These are phyloP conservation scores for Sclerotinia minor DNA, from an alignment of 2,329 filamentous ascomycete genomes.

Conservation along the genomic window DNA sequence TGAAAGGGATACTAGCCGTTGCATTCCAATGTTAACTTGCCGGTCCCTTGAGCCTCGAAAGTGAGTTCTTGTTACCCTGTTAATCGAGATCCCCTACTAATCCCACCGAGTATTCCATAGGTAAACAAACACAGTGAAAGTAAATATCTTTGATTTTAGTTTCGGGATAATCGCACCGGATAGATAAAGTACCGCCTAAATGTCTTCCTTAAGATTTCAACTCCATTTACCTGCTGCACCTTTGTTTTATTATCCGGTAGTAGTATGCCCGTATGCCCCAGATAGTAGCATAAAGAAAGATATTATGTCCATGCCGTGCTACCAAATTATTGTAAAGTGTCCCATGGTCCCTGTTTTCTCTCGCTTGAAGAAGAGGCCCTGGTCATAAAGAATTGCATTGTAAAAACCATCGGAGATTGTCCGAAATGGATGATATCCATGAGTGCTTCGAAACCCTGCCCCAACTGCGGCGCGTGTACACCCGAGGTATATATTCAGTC, in stretches of 20 bases:
- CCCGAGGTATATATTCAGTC: neutral
- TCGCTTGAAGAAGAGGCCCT: conserved; percentile 1
- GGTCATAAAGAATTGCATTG: conserved; percentile 1
- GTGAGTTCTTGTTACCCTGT: neutral
- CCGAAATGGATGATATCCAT: neutral
- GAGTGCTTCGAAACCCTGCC: neutral
- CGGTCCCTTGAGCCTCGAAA: neutral
- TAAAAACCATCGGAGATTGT: neutral
- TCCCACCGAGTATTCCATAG: neutral
- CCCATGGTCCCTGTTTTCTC: conserved; percentile 1
- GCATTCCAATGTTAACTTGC: neutral
- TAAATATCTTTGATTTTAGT: conserved; percentile 18
- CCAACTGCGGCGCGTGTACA: neutral
- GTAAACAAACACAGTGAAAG: conserved; percentile 1
- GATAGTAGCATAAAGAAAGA: conserved; percentile 18
- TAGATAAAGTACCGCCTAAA: conserved; percentile 19
- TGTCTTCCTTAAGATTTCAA: conserved; percentile 4
- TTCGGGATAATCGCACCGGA: conserved; percentile 6
- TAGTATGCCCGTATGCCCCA: conserved; percentile 14
- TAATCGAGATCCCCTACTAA: neutral
- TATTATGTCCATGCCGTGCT: conserved; percentile 13
- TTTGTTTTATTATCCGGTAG: neutral
- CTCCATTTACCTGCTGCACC: conserved; percentile 15
- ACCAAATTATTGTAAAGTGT: neutral
- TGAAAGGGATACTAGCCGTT: neutral